Conservation (phyloP, 768 basidiomycete genomes). For the Termitomyces bulborhizus region DNA sequence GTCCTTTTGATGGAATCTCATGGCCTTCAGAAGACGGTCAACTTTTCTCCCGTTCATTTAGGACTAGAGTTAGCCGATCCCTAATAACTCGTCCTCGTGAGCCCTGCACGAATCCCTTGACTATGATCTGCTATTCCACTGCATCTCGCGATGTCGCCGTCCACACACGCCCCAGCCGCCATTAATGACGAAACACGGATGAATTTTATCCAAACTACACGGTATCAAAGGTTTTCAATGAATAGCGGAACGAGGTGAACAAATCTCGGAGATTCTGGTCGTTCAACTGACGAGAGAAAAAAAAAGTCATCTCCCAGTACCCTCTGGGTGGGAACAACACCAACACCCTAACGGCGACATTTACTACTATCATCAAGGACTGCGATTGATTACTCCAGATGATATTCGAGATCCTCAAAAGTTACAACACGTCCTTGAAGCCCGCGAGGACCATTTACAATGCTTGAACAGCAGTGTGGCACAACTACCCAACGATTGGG, state of each 20-base stretch:
- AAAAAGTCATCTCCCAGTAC: constrained; percentile 10
- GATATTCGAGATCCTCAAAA: constrained; percentile 28
- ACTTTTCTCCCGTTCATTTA: constrained; percentile 19
- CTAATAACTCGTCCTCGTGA: constrained; percentile 13
- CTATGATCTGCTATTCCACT: constrained; percentile 8
- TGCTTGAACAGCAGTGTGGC: constrained; percentile 23
- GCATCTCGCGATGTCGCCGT: constrained; percentile 7
- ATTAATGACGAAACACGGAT: constrained; percentile 9
- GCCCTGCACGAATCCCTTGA: constrained; percentile 4
- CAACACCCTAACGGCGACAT: constrained; percentile 40
- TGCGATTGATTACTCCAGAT: constrained; percentile 33
- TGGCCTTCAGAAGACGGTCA: constrained; percentile 7
- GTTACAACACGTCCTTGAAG: constrained; percentile 26
- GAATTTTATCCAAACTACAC: constrained; percentile 15
- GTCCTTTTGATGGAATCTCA: constrained; percentile 11
- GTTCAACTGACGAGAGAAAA: not conserved
- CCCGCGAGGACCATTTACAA: constrained; percentile 29
- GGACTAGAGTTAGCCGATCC: constrained; percentile 18
- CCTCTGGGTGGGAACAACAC: constrained; percentile 27
- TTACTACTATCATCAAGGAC: constrained; percentile 32
- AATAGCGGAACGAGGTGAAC: constrained; percentile 11
- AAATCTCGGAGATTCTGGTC: not conserved
- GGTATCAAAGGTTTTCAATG: constrained; percentile 13
- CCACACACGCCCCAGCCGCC: not conserved
- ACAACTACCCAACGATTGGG: constrained; percentile 31